Evolutionary conservation across 306 rosid genomes (phyloP).

Genomic region (Cyclanthera cordifolia): DNA sequence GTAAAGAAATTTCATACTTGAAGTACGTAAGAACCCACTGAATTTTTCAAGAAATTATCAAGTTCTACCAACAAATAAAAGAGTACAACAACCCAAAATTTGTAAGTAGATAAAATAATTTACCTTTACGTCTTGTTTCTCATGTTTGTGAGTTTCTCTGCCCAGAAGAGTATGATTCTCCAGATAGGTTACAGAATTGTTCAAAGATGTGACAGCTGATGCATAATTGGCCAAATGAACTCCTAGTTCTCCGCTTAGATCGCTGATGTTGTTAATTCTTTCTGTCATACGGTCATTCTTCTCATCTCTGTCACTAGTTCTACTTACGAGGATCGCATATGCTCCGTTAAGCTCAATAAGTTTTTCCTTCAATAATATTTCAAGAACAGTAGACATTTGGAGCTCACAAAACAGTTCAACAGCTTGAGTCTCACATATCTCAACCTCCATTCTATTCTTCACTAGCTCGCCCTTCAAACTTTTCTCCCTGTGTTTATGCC

Average conservation of each 20-base stretch:
- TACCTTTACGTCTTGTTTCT: conserved; percentile 46
- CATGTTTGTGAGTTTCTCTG: conserved; percentile 20
- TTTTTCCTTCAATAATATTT: conserved; percentile 61
- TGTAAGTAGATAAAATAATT: not conserved
- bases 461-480: conserved; percentile 29
- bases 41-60: not conserved
- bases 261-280: conserved; percentile 35
- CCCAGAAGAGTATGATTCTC: conserved; percentile 40
- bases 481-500: conserved; percentile 29
- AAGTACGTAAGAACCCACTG: not conserved
- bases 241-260: conserved; percentile 39
- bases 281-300: conserved; percentile 46
- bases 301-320: conserved; percentile 30
- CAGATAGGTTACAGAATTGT: conserved; percentile 40
- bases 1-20: not conserved
- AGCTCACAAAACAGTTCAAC: conserved; percentile 36
- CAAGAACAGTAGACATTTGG: conserved; percentile 40
- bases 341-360: conserved; percentile 43
- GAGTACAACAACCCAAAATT: not conserved
- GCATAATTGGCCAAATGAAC: conserved; percentile 52
- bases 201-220: conserved; percentile 48
- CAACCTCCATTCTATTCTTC: conserved; percentile 38
- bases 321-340: conserved; percentile 34
- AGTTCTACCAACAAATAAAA: not conserved
- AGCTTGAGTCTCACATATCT: conserved; percentile 53